Percentiles rank a stretch among this genome's conserved stretches.
phyloP scores from a whole-genome alignment of 2,329 filamentous ascomycete species.

The Claviceps sp. region DNA sequence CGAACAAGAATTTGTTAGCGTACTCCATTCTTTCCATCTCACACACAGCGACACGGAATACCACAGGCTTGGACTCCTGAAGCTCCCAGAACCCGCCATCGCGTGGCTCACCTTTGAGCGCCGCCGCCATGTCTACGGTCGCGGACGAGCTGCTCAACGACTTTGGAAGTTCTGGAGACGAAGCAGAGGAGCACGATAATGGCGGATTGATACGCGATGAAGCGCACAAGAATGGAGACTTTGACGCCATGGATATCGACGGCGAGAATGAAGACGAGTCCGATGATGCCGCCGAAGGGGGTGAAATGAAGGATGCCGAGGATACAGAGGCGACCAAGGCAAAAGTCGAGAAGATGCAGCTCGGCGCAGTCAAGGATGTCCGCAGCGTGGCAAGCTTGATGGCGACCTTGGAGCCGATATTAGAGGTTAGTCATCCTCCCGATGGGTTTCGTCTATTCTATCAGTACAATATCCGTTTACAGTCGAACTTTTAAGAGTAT shows the following conservation, averaged over 20 bases:
- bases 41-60: background rate
- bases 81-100: no score
- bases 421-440: constrained; percentile 53
- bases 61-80: background rate
- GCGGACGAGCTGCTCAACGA: constrained; percentile 88
- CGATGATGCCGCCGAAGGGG: constrained; percentile 48
- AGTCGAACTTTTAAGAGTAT: constrained; percentile 33
- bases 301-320: constrained; percentile 36
- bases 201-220: constrained; percentile 31
- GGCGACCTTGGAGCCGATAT: constrained; percentile 65
- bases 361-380: constrained; percentile 62
- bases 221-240: constrained; percentile 23
- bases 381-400: constrained; percentile 68
- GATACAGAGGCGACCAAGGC: constrained; percentile 60
- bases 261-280: constrained; percentile 26
- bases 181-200: constrained; percentile 50
- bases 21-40: background rate
- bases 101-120: background rate
- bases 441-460: background rate
- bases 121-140: constrained; percentile 62
- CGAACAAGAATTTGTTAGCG: background rate
- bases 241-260: constrained; percentile 43
- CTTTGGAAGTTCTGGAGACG: constrained; percentile 50
- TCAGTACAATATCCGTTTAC: constrained; percentile 41
- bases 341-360: constrained; percentile 71